phyloP scores from a whole-genome alignment of 108 stramenopile genomes.

The Skeletonema costatum region DNA sequence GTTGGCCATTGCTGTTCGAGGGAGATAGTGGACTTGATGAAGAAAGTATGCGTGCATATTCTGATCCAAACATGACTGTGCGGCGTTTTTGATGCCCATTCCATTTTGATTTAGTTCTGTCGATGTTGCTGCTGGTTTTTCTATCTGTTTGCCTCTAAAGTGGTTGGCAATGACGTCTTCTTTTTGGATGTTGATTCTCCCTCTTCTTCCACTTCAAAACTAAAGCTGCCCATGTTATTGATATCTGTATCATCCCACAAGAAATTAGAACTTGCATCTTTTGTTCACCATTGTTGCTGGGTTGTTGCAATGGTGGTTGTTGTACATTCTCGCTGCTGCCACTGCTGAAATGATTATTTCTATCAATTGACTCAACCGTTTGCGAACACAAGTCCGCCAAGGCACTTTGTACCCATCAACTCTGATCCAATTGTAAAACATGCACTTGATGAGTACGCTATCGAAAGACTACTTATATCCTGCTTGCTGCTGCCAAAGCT shows the following conservation, averaged over 20 bases:
- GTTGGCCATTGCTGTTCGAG: conserved; percentile 5
- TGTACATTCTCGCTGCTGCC: not conserved
- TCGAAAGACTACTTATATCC: not conserved
- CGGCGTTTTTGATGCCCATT: conserved; percentile 24
- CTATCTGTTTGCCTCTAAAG: not conserved
- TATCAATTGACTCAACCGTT: conserved; percentile 27
- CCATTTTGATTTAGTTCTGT: too few species aligned
- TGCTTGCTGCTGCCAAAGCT: not conserved
- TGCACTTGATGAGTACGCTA: not conserved
- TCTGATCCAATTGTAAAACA: conserved; percentile 25
- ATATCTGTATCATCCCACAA: conserved; percentile 4
- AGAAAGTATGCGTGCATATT: conserved; percentile 83
- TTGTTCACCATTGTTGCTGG: too few species aligned
- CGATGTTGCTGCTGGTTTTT: too few species aligned
- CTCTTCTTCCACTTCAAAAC: conserved; percentile 8
- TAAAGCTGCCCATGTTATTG: conserved; percentile 2
- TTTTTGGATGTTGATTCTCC: not conserved
- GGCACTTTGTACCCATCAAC: conserved; percentile 37
- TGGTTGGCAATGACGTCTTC: too few species aligned
- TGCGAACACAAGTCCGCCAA: conserved; percentile 43
- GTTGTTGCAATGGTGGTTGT: not conserved
- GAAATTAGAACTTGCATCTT: conserved; percentile 2
- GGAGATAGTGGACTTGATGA: conserved; percentile 41
- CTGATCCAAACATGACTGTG: conserved; percentile 85
- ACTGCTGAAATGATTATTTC: not conserved